A percentile compares a stretch with the other conserved stretches of the same genome.
phyloP scores from a whole-genome alignment of 2,329 filamentous ascomycete species.

The Pyricularia sp. region DNA sequence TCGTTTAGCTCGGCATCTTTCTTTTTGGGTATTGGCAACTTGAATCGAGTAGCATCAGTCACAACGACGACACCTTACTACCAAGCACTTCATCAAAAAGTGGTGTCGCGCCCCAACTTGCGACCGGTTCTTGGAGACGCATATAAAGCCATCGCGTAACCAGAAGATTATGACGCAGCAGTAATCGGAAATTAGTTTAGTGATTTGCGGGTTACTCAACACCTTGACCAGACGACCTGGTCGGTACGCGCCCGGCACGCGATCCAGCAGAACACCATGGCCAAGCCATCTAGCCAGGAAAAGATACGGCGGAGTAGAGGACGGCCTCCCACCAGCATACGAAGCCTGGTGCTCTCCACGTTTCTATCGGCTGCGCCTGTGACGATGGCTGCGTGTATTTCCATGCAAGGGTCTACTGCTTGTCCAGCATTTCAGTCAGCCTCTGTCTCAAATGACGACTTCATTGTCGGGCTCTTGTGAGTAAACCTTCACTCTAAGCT shows the following conservation, averaged over 20 bases:
- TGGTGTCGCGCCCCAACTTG: not conserved
- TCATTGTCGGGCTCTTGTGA: slow-evolving; percentile 55
- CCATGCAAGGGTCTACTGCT: slow-evolving; percentile 57
- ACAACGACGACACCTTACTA: not conserved
- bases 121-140: not conserved
- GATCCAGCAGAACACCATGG: not conserved
- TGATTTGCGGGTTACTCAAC: not conserved
- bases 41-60: not conserved
- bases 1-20: not conserved
- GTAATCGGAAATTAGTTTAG: not conserved
- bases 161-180: not conserved
- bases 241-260: not conserved
- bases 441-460: slow-evolving; percentile 57
- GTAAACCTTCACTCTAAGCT: slow-evolving; percentile 19
- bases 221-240: not conserved
- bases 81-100: not conserved
- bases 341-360: slow-evolving; percentile 12
- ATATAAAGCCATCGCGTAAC: not conserved
- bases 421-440: slow-evolving; percentile 64
- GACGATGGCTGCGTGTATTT: slow-evolving; percentile 43
- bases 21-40: not conserved
- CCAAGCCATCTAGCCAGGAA: slow-evolving; percentile 2
- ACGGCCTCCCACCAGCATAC: slow-evolving; percentile 7
- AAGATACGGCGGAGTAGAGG: slow-evolving; percentile 9
- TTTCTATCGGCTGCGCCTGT: slow-evolving; percentile 24